Evolutionary conservation across 2,329 filamentous ascomycete species (phyloP).

Genomic region (Nothophoma quercina): DNA sequence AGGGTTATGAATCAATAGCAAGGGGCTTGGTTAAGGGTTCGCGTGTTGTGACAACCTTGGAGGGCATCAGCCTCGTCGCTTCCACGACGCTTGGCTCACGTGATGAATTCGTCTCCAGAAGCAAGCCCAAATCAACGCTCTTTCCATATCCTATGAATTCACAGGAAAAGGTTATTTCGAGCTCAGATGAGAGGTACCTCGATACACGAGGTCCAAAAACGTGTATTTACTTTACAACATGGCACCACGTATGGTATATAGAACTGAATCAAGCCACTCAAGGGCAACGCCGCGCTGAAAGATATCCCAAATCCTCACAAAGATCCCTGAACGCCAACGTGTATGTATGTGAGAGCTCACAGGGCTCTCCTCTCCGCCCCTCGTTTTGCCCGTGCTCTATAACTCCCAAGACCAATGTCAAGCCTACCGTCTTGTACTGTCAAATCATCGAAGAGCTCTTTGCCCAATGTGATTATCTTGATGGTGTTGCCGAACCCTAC

Average conservation of each 20-base stretch:
- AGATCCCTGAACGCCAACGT: constrained; percentile 8
- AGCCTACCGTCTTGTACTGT: constrained; percentile 8
- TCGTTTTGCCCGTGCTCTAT: constrained; percentile 7
- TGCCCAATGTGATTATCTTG: constrained; percentile 73
- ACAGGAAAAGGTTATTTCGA: neutral
- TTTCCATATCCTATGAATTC: neutral
- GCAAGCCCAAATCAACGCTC: neutral
- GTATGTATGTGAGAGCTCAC: neutral
- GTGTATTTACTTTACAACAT: constrained; percentile 11
- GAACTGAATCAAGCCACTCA: constrained; percentile 1
- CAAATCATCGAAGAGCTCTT: constrained; percentile 66
- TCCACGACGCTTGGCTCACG: constrained; percentile 19
- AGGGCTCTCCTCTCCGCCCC: constrained; percentile 10
- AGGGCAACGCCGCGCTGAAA: constrained; percentile 11
- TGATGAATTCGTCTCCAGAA: neutral
- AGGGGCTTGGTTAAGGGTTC: neutral
- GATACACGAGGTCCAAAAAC: neutral
- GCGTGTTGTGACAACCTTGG: neutral
- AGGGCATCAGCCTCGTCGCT: constrained; percentile 11
- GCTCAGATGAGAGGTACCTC: neutral
- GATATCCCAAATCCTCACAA: neutral
- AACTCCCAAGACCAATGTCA: constrained; percentile 8
- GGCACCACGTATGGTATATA: constrained; percentile 4
- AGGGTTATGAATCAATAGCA: neutral
- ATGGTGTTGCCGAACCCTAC: constrained; percentile 76